Evolutionary conservation across 2,329 filamentous ascomycete genomes (phyloP), one percentile per base, ranked within the genome.

Genomic region (Chalaropsis ovoidea): DNA sequence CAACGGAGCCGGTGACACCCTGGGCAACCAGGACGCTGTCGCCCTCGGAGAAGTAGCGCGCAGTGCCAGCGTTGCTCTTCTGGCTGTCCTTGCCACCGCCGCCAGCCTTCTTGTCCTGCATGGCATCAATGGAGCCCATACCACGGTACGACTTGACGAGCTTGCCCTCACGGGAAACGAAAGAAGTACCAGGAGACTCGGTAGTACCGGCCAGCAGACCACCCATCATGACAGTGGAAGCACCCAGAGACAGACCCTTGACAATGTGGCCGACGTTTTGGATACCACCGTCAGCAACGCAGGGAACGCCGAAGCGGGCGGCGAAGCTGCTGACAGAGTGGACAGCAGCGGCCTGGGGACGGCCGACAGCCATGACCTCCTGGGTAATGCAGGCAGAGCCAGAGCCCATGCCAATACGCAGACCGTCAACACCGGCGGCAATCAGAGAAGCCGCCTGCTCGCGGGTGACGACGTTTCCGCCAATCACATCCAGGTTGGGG

Each of bases 211-310:
- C 94, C 70, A 99, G 84, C 64, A 99, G 86, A 79, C 94, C 95
- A 72, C 94, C 94, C 94, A 99, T 99, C 94, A 99, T 99, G 75
- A 99, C 88, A 45, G 92, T 95, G 58, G 89, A 90, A 67, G 94
- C 94, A 71, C 94, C 94, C 69, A 99, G 86, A 60, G 94, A 87
- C 70, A 99, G 86, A 75, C 92, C 93, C 83, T 99, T 99, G 77
- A 99, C 94, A 70, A 99, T 96, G 80, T 99, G 95, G 65, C 94
- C 94, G 70, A 99, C 89, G 74, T 99, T 99, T 78, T 99, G 94
- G 71, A 99, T 89, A 78, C 94, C 94, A 72, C 94, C 94, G 72
- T 99, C 94, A 68, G 94, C 94, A 74, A 99, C 97, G 78, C 93
- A 97, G 67, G 94, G 94, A 70, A 99, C 92, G 69, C 95, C 94